phyloP scores from a whole-genome alignment of 2,329 filamentous ascomycete species.

The Cladosporium oxysporum region DNA sequence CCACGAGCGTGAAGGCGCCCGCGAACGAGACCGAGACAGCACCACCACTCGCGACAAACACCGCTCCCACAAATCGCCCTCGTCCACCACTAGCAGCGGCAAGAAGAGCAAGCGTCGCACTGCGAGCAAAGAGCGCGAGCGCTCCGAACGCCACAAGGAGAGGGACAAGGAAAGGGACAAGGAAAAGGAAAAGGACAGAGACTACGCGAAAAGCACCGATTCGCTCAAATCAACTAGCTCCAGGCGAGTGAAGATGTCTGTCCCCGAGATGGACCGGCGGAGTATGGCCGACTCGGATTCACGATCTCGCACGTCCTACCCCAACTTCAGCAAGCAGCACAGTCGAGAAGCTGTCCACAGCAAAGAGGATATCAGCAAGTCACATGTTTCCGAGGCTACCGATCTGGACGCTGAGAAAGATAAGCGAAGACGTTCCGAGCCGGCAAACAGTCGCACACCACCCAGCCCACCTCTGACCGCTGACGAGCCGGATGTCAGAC shows the following conservation, averaged over 20 bases:
- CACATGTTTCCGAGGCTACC: conserved; percentile 44
- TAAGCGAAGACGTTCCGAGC: conserved; percentile 33
- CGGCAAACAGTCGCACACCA: conserved; percentile 40
- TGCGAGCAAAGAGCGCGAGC: conserved; percentile 32
- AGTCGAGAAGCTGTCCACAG: conserved; percentile 81
- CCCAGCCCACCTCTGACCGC: conserved; percentile 52
- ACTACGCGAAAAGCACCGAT: conserved; percentile 24
- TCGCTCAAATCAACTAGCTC: conserved; percentile 25
- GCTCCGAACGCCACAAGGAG: conserved; percentile 25
- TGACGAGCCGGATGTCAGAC: conserved; percentile 46
- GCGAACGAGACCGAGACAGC: conserved; percentile 23
- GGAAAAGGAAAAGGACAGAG: conserved; percentile 24
- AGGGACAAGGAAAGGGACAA: conserved; percentile 27
- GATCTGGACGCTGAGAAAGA: conserved; percentile 40
- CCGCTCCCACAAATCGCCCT: conserved; percentile 33
- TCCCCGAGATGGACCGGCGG: conserved; percentile 52
- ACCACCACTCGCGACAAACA: conserved; percentile 29
- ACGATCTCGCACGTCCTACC: conserved; percentile 64
- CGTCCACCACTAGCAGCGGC: conserved; percentile 30
- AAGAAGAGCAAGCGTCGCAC: conserved; percentile 28
- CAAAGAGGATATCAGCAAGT: conserved; percentile 41
- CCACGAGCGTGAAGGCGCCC: conserved; percentile 31
- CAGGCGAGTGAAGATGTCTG: conserved; percentile 30
- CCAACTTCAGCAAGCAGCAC: conserved; percentile 83
- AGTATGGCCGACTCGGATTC: conserved; percentile 40